Conservation (phyloP, 1,284 basidiomycete species). For the Microbotryum lychnidis-dioicae region DNA sequence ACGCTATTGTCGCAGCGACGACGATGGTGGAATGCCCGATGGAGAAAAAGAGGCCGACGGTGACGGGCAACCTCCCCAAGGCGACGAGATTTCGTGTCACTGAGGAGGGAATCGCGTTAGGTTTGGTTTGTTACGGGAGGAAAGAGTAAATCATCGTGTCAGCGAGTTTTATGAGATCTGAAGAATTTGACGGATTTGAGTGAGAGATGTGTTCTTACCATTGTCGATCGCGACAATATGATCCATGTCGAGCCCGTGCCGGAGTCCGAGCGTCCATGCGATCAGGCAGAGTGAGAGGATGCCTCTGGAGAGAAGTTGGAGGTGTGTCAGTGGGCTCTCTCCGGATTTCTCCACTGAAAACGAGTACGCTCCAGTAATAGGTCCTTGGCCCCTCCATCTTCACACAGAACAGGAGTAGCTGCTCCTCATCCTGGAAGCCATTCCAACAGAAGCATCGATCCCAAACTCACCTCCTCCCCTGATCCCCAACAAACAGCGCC, state of each 20-base stretch:
- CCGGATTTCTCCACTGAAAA: too few species aligned
- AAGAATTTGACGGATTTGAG: background rate
- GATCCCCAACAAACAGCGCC: conserved; percentile 32
- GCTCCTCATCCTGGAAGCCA: too few species aligned
- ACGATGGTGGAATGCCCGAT: conserved; percentile 43
- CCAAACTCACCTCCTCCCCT: background rate
- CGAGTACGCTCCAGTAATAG: too few species aligned
- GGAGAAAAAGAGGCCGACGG: conserved; percentile 41
- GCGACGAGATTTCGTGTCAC: conserved; percentile 32
- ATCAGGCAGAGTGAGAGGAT: conserved; percentile 37
- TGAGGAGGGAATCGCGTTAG: background rate
- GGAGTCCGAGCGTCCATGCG: conserved; percentile 41
- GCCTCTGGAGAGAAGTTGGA: conserved; percentile 3
- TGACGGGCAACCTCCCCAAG: conserved; percentile 34
- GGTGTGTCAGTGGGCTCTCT: conserved; percentile 4
- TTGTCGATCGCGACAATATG: conserved; percentile 32
- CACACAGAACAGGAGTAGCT: too few species aligned
- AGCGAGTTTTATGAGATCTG: background rate
- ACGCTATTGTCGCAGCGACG: conserved; percentile 38
- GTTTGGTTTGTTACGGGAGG: background rate
- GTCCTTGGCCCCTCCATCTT: too few species aligned
- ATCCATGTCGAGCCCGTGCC: conserved; percentile 39
- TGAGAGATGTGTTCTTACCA: background rate
- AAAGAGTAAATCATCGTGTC: background rate
- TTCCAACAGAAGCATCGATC: background rate